These are phyloP conservation scores for Thozetella sp. DNA, from an alignment of 495 filamentous ascomycete species.

Conservation along the genomic window DNA sequence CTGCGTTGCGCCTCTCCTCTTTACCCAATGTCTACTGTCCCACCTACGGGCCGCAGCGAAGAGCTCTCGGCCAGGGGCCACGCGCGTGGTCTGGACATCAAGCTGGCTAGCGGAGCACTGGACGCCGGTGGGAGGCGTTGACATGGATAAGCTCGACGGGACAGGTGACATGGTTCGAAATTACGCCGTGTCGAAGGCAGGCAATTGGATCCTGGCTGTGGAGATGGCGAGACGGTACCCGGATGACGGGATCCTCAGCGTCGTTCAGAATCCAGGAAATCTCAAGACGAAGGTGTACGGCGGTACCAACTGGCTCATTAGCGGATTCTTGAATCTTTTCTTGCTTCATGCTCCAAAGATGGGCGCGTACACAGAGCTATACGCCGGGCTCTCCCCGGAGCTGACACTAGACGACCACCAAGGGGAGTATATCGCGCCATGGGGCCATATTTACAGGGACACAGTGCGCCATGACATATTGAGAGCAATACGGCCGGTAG, in stretches of 20 bases:
- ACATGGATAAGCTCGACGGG: neutral
- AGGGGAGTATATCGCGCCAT: slow-evolving; percentile 16
- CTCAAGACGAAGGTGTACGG: slow-evolving; percentile 21
- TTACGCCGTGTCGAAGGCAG: slow-evolving; percentile 36
- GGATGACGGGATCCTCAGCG: slow-evolving; percentile 25
- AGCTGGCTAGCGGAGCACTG: neutral
- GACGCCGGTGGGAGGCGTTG: neutral
- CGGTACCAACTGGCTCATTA: slow-evolving; percentile 10
- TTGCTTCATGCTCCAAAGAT: slow-evolving; percentile 29
- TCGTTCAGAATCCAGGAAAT: slow-evolving; percentile 40
- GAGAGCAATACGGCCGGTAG: neutral
- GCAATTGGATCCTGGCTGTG: slow-evolving; percentile 26
- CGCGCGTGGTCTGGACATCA: slow-evolving; percentile 14
- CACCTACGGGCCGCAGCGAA: slow-evolving; percentile 23
- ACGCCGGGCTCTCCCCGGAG: slow-evolving; percentile 39
- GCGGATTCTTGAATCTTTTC: slow-evolving; percentile 13
- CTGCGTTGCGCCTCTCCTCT: slow-evolving; percentile 30
- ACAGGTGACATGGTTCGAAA: slow-evolving; percentile 5
- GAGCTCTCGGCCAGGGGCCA: neutral
- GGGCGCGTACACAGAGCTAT: slow-evolving; percentile 48
- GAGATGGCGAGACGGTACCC: slow-evolving; percentile 23
- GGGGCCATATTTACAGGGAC: slow-evolving; percentile 4
- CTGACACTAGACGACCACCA: slow-evolving; percentile 21
- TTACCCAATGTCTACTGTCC: slow-evolving; percentile 40
- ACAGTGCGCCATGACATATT: neutral